Evolutionary conservation across 352 stramenopile species (phyloP), one percentile per base, ranked within the genome.

Genomic region (Aphanomyces astaci): DNA sequence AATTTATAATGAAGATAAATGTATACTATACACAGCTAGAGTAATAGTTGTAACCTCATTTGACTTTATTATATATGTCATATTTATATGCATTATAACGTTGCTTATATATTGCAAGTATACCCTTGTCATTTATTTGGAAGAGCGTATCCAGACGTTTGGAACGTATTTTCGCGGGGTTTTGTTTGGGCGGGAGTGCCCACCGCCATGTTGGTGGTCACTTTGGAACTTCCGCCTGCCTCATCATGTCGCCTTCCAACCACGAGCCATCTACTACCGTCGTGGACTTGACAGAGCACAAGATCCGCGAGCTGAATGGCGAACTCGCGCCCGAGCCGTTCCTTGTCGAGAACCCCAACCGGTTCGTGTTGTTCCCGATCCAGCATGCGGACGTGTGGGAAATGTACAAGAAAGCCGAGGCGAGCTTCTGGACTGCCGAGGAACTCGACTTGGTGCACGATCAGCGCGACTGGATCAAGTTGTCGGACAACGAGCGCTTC

Each of bases 341-440:
- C 45, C 80, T 99, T 1, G 78, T 82, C 30, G 95, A 98, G 75
- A 98, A 99, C 76, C 94, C 95, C 39, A 89, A 96, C 74, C 85
- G 96, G 10, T 99, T 98, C 76, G 95, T 98, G 68, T 81, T 99
- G 19, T 99, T 99, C 81, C 96, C 96, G 11, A 99, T 99, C 81
- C 83, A 98, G 78, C 87, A 99, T 73, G 81, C 87, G 45, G 94
- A 99, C 11, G 92, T 98, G 78, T 99, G 97, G 97, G 76, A 95
- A 63, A 98, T 99, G 94, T 99, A 99, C 91, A 99, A 99, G 86
- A 98, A 99, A 73, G 96, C 96, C 4, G 96, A 99, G 75, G 96
- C 96, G 22, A 98, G 82, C 62, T 99, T 99, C 82, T 99, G 97
- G 97, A 99, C 97, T 24, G 96, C 95, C 9, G 97, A 99, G 75